These are phyloP conservation scores for Afroboletus lepidellus DNA, from an alignment of 1,284 basidiomycete species.

Conservation along the genomic window DNA sequence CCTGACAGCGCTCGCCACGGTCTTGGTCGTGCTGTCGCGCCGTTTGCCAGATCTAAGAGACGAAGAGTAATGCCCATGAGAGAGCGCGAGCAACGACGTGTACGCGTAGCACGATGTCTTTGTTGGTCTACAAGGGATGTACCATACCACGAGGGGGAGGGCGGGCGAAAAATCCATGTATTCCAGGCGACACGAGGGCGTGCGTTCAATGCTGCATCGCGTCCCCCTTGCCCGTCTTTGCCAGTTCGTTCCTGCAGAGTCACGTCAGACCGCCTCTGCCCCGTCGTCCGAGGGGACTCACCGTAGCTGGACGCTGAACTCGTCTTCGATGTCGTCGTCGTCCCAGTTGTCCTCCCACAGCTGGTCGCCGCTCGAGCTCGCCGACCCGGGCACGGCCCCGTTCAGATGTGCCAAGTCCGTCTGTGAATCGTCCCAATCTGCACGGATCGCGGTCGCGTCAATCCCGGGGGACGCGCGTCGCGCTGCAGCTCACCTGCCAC, in stretches of 20 bases:
- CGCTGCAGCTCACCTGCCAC: constrained; percentile 50
- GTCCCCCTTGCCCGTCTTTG: constrained; percentile 56
- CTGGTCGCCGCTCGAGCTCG: constrained; percentile 76
- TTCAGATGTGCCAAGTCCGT: constrained; percentile 77
- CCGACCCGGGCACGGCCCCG: constrained; percentile 67
- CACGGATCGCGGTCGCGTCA: not conserved
- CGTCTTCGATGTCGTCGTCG: constrained; percentile 97
- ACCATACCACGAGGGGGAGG: not conserved
- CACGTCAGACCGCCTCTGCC: constrained; percentile 1
- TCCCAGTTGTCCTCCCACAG: constrained; percentile 99
- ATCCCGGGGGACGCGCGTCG: not conserved
- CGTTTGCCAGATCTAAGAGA: constrained; percentile 15
- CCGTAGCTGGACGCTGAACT: constrained; percentile 95
- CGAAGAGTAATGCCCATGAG: not conserved
- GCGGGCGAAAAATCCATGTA: constrained; percentile 1
- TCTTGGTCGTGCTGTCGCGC: constrained; percentile 22
- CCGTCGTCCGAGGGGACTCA: constrained; percentile 37
- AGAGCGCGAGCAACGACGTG: not conserved
- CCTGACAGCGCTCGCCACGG: constrained; percentile 22
- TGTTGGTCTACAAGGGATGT: not conserved
- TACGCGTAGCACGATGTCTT: not conserved
- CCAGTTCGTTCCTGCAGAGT: constrained; percentile 58
- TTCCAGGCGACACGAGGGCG: constrained; percentile 13
- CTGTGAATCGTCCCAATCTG: constrained; percentile 74
- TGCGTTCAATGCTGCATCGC: constrained; percentile 55